These are phyloP conservation scores for Microstroma glucosiphilum DNA, from an alignment of 1,284 basidiomycete species.

Conservation along the genomic window DNA sequence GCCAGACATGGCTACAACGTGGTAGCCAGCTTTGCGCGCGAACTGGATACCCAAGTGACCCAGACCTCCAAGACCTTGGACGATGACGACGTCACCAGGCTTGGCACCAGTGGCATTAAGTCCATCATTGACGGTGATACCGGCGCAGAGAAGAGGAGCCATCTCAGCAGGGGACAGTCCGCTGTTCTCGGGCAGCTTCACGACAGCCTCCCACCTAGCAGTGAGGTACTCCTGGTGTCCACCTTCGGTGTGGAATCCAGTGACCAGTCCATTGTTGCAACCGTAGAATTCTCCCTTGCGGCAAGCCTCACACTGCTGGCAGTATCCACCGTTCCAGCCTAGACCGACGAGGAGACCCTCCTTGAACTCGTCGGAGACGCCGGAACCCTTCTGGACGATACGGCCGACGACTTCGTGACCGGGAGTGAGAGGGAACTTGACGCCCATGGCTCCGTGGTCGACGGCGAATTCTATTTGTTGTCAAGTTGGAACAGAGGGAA, in stretches of 20 bases:
- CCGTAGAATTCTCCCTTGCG: slow-evolving; percentile 36
- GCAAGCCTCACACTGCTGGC: slow-evolving; percentile 41
- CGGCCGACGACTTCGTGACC: slow-evolving; percentile 38
- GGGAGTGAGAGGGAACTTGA: slow-evolving; percentile 30
- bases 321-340: slow-evolving; percentile 42
- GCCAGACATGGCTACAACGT: slow-evolving; percentile 51
- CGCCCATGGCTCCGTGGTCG: slow-evolving; percentile 12
- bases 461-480: slow-evolving; percentile 3
- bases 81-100: slow-evolving; percentile 49
- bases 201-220: slow-evolving; percentile 50
- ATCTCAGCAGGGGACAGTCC: slow-evolving; percentile 49
- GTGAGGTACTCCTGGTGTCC: slow-evolving; percentile 50
- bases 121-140: slow-evolving; percentile 51
- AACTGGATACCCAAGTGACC: slow-evolving; percentile 52
- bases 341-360: slow-evolving; percentile 41
- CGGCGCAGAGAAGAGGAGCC: slow-evolving; percentile 54
- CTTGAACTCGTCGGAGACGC: slow-evolving; percentile 30
- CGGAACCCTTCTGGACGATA: slow-evolving; percentile 21
- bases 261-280: slow-evolving; percentile 22
- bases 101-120: slow-evolving; percentile 49
- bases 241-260: slow-evolving; percentile 51
- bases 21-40: slow-evolving; percentile 49
- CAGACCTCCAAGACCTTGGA: slow-evolving; percentile 53
- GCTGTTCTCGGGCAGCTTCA: slow-evolving; percentile 45
- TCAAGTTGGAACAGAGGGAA: not conserved